phyloP scores from a whole-genome alignment of 441 rosid genomes.

The Lepidium campestre region DNA sequence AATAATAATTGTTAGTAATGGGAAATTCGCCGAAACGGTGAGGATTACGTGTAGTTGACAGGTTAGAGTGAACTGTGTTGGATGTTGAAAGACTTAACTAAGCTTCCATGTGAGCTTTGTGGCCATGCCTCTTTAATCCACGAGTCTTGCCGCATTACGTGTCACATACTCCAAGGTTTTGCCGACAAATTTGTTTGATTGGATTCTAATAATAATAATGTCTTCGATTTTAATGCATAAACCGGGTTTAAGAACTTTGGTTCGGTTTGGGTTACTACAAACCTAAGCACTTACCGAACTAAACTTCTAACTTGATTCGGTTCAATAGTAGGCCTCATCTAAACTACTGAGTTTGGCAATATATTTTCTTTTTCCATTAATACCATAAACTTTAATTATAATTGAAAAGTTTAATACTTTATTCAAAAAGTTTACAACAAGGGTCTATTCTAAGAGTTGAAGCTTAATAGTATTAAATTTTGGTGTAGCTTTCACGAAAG shows the following conservation, averaged over 20 bases:
- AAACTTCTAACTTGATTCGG: not conserved
- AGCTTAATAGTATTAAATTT: not conserved
- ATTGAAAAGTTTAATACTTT: not conserved
- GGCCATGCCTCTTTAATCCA: conserved; percentile 18
- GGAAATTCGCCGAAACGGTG: conserved; percentile 8
- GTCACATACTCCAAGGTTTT: conserved; percentile 13
- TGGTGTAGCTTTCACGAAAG: conserved; percentile 13
- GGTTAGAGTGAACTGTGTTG: conserved; percentile 21
- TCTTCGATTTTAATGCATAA: not conserved
- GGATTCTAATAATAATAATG: not conserved
- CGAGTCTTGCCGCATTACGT: conserved; percentile 28
- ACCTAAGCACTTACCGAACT: not conserved
- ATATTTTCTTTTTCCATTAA: not conserved
- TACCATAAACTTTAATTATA: not conserved
- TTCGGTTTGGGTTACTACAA: not conserved
- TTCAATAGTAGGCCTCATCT: not conserved
- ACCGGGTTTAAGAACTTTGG: not conserved
- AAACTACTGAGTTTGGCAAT: not conserved
- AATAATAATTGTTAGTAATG: not conserved
- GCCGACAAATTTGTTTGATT: conserved; percentile 25
- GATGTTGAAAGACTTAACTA: conserved; percentile 23
- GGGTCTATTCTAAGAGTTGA: not conserved
- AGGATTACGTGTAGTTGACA: conserved; percentile 24
- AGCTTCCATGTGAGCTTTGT: conserved; percentile 24
- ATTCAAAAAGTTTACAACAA: not conserved